phyloP scores from a whole-genome alignment of 257 asterid genomes.

The Penstemon eatonii region DNA sequence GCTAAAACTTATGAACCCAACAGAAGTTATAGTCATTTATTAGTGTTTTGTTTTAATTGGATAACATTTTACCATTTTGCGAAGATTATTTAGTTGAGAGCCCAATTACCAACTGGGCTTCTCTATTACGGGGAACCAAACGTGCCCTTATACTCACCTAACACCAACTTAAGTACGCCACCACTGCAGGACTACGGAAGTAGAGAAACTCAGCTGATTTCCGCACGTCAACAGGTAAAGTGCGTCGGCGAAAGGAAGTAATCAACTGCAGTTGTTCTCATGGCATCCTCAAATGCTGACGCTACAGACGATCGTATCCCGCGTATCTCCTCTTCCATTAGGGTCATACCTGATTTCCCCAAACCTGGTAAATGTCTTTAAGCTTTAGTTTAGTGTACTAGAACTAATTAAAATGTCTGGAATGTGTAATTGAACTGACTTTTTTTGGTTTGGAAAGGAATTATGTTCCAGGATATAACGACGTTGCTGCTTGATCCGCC shows the following conservation, averaged over 20 bases:
- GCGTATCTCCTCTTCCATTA: constrained; percentile 68
- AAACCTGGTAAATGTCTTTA: constrained; percentile 56
- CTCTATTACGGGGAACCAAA: no score
- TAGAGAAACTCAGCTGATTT: constrained; percentile 30
- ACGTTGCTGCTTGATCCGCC: constrained; percentile 80
- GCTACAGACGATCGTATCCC: constrained; percentile 56
- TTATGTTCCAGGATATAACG: constrained; percentile 90
- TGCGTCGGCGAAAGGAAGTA: constrained; percentile 3
- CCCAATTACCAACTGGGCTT: no score
- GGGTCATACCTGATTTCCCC: constrained; percentile 90
- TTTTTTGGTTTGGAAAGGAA: constrained; percentile 45
- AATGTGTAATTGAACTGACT: neutral
- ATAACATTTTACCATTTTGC: no score
- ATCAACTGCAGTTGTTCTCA: constrained; percentile 24
- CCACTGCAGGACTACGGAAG: neutral
- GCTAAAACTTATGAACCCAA: no score
- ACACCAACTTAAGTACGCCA: no score
- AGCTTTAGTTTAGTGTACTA: constrained; percentile 1
- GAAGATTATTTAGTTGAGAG: no score
- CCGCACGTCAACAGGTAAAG: constrained; percentile 18
- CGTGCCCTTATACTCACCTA: no score
- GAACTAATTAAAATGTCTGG: no score
- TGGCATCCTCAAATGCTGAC: constrained; percentile 46
- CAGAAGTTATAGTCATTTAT: no score
- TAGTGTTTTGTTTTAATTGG: no score